These are phyloP conservation scores for Colletotrichum aenigma DNA, from an alignment of 2,329 filamentous ascomycete genomes.

Conservation along the genomic window DNA sequence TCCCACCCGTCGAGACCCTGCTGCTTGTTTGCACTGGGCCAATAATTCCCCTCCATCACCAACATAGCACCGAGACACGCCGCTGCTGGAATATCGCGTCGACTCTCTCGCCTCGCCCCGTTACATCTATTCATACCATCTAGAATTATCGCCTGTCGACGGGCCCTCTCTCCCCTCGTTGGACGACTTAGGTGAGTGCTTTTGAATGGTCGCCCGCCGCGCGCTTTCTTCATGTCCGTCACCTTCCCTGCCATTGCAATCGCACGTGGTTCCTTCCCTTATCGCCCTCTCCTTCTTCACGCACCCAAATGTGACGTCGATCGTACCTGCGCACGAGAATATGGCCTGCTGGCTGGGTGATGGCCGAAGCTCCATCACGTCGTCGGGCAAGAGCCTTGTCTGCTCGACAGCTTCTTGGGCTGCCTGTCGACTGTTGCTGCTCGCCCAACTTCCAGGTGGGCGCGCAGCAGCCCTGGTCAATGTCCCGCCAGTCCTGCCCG, in stretches of 20 bases:
- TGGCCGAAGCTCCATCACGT: neutral
- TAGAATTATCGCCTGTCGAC: slow-evolving; percentile 5
- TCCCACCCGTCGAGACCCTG: neutral
- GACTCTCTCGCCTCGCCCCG: neutral
- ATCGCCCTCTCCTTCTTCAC: neutral
- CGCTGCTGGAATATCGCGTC: neutral
- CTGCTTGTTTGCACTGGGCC: neutral
- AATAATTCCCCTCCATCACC: neutral
- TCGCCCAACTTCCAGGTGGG: neutral
- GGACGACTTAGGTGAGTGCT: slow-evolving; percentile 13
- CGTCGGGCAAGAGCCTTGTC: neutral
- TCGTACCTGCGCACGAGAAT: neutral
- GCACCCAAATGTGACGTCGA: slow-evolving; percentile 5
- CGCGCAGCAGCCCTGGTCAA: neutral
- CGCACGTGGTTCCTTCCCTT: neutral
- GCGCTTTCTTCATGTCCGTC: neutral
- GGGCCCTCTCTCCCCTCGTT: neutral
- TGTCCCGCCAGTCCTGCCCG: neutral
- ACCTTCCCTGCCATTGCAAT: neutral
- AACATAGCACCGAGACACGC: neutral
- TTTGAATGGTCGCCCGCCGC: neutral
- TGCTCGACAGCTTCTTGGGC: neutral
- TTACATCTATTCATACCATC: neutral
- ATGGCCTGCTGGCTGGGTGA: neutral
- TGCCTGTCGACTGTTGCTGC: neutral